Conservation (phyloP, 768 basidiomycete species). For the Trametes elegans region DNA sequence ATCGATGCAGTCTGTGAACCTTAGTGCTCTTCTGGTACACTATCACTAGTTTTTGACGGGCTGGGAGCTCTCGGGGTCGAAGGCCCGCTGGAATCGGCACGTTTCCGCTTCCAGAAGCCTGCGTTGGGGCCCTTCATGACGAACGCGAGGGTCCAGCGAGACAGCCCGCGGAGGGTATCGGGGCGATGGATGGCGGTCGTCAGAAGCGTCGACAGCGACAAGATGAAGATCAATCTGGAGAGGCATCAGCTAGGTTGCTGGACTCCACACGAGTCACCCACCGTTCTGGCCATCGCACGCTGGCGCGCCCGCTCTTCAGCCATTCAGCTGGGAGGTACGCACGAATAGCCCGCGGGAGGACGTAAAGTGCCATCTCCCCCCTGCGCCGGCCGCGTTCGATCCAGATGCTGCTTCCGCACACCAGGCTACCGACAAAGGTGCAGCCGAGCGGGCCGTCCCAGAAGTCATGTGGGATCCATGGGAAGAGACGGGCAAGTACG, state of each 20-base stretch:
- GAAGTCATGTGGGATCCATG: constrained; percentile 68
- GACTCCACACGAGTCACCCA: constrained; percentile 30
- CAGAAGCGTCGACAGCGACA: constrained; percentile 64
- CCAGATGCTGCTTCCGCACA: constrained; percentile 76
- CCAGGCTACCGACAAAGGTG: constrained; percentile 60
- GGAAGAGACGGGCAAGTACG: constrained; percentile 60
- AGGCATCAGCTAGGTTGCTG: background rate
- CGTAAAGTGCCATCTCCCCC: constrained; percentile 80
- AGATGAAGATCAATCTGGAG: constrained; percentile 52
- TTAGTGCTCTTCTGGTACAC: background rate
- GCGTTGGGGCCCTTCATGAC: constrained; percentile 59
- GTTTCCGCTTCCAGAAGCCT: constrained; percentile 46
- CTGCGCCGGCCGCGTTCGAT: constrained; percentile 69
- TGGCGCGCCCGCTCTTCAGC: constrained; percentile 42
- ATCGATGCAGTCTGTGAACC: background rate
- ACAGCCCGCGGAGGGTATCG: constrained; percentile 66
- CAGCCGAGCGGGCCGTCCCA: constrained; percentile 79
- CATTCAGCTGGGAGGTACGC: constrained; percentile 58
- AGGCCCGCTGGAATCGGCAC: constrained; percentile 11
- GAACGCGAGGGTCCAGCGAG: constrained; percentile 69
- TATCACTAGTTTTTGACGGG: background rate
- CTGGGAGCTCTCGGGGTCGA: constrained; percentile 10
- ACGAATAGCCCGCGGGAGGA: constrained; percentile 67
- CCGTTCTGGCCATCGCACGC: constrained; percentile 53
- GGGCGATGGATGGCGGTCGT: constrained; percentile 63